These are phyloP conservation scores for Solanum acaule DNA, from an alignment of 257 asterid genomes.

Conservation along the genomic window DNA sequence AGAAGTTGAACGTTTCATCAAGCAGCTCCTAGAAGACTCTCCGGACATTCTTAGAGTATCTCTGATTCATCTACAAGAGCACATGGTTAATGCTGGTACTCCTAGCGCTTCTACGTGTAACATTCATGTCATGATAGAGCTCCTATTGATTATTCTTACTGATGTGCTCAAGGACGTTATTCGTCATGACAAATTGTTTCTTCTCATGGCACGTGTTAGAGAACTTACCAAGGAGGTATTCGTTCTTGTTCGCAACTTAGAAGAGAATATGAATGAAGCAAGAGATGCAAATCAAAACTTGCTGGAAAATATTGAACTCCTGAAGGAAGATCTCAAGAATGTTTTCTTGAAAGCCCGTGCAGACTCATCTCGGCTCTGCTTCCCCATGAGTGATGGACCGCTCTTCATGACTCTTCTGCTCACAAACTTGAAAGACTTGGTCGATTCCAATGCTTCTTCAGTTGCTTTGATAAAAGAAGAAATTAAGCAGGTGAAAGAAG, in stretches of 20 bases:
- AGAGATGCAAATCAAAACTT: background rate
- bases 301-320: background rate
- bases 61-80: background rate
- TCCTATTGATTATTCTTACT: background rate
- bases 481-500: too few relatives aligned
- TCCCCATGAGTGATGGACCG: background rate
- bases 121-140: background rate
- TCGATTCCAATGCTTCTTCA: background rate
- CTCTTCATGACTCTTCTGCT: background rate
- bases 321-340: background rate
- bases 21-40: background rate
- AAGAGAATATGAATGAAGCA: background rate
- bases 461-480: background rate
- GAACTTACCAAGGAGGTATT: background rate
- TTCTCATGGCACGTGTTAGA: background rate
- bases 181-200: background rate
- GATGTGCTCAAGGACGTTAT: background rate
- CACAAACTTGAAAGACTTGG: background rate
- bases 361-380: background rate
- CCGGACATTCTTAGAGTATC: background rate
- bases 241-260: background rate
- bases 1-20: background rate
- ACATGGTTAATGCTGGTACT: background rate
- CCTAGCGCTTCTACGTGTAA: rapidly evolving
- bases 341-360: background rate